Evolutionary conservation across 129 eudicot species (phyloP), one percentile per base, ranked within the genome.

Genomic region (Pseudognaphalium luteoalbum): DNA sequence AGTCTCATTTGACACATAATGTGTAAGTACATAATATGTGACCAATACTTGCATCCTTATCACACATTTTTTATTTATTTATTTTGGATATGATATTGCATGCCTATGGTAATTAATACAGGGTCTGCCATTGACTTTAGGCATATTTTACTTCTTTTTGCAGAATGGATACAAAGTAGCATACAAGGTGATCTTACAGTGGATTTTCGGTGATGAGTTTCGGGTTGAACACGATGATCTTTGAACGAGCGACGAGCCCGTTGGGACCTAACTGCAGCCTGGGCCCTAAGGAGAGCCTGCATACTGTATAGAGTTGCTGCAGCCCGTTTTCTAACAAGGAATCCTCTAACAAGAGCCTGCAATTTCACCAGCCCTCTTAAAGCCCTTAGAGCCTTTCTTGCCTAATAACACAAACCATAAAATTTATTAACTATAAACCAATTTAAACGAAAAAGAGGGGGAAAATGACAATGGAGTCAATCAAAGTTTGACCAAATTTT

Each of bases 231-330:
- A 51, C 84, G 77, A 14, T 58, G 86, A 54, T 81, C 83, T 60
- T 29, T 81, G 71, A 87, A 77, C 4, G 88, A 83, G 37, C 85
- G 91, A 0, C 86, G 90, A 72, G 96, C 92, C 80, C 91, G 76
- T 68, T 86, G 91, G 70, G 90, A 75, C 57, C 95, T 82, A 25
- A 70, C 85, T 3, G 89, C 69, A 0, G 90, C 71, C 62, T 92
- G 98, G 75, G 97, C 98, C 75, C 98, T 80, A 51, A 87, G 42
- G 60, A 93, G 97, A 65, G 97, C 98, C 80, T 93, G 98, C 98
- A 93, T 93, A 74, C 98, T 91, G 63, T 84, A 84, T 30, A 93
- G 86, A 78, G 98, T 93, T 4, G 97, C 97, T 37, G 97, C 86
- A 21, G 97, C 91, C 60, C 88, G 80, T 68, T 93, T 93, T 61